phyloP scores from a whole-genome alignment of 129 eudicot species.

The Logfia minima region DNA sequence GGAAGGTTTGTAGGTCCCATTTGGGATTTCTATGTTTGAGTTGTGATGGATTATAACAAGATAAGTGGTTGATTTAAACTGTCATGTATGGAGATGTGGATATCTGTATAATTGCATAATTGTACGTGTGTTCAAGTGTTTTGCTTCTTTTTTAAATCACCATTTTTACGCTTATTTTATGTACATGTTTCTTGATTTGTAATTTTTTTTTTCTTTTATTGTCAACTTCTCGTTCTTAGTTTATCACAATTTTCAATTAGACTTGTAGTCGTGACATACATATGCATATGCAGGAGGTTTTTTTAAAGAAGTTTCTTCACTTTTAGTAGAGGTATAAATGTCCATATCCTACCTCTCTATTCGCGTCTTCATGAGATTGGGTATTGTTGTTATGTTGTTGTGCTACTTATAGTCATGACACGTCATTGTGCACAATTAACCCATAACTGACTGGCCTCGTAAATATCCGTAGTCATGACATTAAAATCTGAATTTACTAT shows the following conservation, averaged over 20 bases:
- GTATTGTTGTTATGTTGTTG: too few relatives aligned
- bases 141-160: constrained; percentile 28
- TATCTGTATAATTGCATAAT: constrained; percentile 2
- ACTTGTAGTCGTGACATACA: too few relatives aligned
- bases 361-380: too few relatives aligned
- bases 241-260: background rate
- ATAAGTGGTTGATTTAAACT: constrained; percentile 30
- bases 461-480: too few relatives aligned
- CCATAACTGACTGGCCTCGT: too few relatives aligned
- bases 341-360: too few relatives aligned
- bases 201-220: background rate
- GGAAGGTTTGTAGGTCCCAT: constrained; percentile 27
- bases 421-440: background rate
- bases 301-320: too few relatives aligned
- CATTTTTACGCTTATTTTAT: constrained; percentile 20
- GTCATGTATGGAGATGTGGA: constrained; percentile 36
- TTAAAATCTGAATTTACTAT: too few relatives aligned
- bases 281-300: too few relatives aligned
- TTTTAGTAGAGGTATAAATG: too few relatives aligned
- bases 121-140: constrained; percentile 5
- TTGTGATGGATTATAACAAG: constrained; percentile 2
- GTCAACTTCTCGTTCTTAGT: constrained; percentile 14
- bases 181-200: constrained; percentile 33
- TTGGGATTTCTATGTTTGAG: constrained; percentile 26
- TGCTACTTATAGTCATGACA: too few relatives aligned